Evolutionary conservation across 2,329 filamentous ascomycete species (phyloP), one percentile per base, ranked within the genome.

Genomic region (Achaetomium macrosporum): DNA sequence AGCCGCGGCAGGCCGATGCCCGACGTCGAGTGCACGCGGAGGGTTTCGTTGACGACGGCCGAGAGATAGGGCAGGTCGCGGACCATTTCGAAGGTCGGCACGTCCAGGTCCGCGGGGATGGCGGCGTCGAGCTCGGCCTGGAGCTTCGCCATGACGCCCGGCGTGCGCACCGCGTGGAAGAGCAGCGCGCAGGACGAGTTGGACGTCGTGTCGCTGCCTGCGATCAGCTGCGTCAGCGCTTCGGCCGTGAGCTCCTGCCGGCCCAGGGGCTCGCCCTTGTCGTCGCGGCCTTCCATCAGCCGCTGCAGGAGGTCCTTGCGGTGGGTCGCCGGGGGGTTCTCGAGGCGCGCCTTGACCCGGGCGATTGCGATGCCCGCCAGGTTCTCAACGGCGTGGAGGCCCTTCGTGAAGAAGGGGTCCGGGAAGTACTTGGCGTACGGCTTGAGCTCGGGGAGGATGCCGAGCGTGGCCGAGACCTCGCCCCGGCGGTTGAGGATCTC

Each of bases 321-420:
- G 35, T 82, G 77, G 19, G 81, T 76, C 5, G 80, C 72, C 2
- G 78, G 79, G n/a, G 85, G 83, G 54, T 81, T 81, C 10, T 87
- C 84, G 1, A 95, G 74, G 15, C 90, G 81, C 16, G 81, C 76
- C 59, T 84, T 84, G 46, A 96, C 91, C 5, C 88, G 79, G 1
- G 90, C 89, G 51, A 92, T 85, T 30, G 90, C 91, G 59, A 96
- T 96, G 39, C 90, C 90, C 0, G 90, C 88, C 2, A 96, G 79
- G 63, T 89, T 84, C 64, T 90, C 72, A 0, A 96, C 86, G 0
- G 88, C 88, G 39, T 79, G 71, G 30, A 92, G 71, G 11, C 90
- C 90, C 57, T 87, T 74, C 60, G 72, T 78, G 74, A 93, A 95
- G 74, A 95, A 95, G 1, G 84, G 79, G 64, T 95, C 89, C 0